A percentile compares a stretch with the other conserved stretches of the same genome.
Evolutionary conservation across 2,329 filamentous ascomycete species (phyloP).

Genomic region (Thielaviopsis musarum): DNA sequence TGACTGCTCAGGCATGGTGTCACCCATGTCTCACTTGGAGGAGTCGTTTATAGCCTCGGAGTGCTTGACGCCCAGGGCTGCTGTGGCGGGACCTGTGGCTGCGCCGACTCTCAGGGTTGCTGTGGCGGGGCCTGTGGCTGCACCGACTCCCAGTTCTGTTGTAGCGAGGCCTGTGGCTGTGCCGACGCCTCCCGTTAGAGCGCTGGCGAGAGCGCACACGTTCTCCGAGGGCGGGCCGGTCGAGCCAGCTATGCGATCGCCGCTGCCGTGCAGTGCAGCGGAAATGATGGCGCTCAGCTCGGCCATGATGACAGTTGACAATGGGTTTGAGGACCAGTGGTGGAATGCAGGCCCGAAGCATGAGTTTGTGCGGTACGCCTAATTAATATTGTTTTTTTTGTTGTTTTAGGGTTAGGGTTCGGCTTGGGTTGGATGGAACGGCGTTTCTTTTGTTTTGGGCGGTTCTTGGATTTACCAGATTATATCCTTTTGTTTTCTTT

Average conservation of each 20-base stretch:
- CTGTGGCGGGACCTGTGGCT: no score
- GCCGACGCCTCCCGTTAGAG: no score
- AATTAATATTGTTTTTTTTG: neutral
- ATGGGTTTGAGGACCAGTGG: conserved; percentile 41
- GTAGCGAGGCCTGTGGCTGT: no score
- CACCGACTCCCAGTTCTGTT: neutral
- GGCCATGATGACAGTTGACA: conserved; percentile 40
- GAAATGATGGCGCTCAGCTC: conserved; percentile 24
- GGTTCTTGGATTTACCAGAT: neutral
- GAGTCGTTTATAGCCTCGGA: neutral
- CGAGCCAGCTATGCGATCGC: neutral
- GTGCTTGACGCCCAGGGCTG: neutral
- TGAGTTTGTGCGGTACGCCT: neutral
- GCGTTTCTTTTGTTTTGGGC: neutral
- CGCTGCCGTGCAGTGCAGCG: neutral
- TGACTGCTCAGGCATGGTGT: neutral
- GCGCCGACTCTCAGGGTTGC: neutral
- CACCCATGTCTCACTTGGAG: neutral
- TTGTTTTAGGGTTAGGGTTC: neutral
- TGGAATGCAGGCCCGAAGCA: conserved; percentile 30
- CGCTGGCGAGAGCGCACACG: neutral
- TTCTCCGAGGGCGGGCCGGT: neutral
- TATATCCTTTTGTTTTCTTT: neutral
- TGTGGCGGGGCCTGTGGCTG: no score
- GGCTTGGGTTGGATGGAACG: neutral